Base-by-base conservation (phyloP, 2,329 filamentous ascomycete genomes). In the Blastomyces emzantsi region DNA sequence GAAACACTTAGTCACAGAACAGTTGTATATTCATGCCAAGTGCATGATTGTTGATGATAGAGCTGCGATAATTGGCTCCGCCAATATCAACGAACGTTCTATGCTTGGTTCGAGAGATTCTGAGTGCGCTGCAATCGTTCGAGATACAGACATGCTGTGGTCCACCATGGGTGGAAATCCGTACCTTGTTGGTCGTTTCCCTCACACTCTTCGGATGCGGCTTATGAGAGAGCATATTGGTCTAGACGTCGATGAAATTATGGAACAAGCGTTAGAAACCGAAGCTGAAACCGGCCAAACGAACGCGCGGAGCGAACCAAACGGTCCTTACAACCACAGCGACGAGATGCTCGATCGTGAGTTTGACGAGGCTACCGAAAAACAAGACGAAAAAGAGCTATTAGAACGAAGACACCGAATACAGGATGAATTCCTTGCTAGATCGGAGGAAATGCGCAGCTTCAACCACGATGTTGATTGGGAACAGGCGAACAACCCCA, bases 11-110 rank as follows among this genome's bases (percentile, higher is more conserved):
- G 83, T 85, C 68, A 84, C 97, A 73, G 94, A 99, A 73, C 93
- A 99, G 75, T 83, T 97, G 2, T 99, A 99, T 74, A 88, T 97
- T 57, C 94, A 99, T 74, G 89, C 87, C 41, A 99, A 97, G 78
- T 82, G 97, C 43, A 76, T 78, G 65, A 92, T 96, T 64, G 90
- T 88, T 55, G 91, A 96, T 72, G 92, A 96, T 74, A 82, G 85
- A 11, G 81, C 89, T 62, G 89, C 91, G 64, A 92, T 96, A 67
- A 92, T 90, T 73, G 91, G 92, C 65, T 90, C 83, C 60, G 85
- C 85, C 28, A 88, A 89, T 70, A 79, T 89, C 70, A 88, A 89
- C 70, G 86, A 87, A 69, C 80, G 85, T 73, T 92, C 88, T 4
- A 90, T 96, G 78, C 83, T 95, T 8, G 91, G 90, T 51, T 83